Conservation (phyloP, 2,329 filamentous ascomycete genomes). For the Blumeria graminis region DNA sequence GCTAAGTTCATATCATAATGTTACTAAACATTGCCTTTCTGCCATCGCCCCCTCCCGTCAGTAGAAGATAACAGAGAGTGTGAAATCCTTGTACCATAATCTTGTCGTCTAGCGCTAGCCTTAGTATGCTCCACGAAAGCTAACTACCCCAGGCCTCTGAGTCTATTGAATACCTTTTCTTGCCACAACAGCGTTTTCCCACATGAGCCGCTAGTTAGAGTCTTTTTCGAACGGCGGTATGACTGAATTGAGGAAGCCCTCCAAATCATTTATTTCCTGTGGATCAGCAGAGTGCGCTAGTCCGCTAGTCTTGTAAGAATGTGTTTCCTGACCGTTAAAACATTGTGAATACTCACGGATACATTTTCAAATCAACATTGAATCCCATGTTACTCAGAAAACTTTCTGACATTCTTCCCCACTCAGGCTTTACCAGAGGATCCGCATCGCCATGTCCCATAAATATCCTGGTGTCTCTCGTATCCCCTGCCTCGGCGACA, state of each 20-base stretch:
- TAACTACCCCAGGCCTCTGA: too few species aligned
- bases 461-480: constrained; percentile 60
- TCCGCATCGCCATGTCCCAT: constrained; percentile 75
- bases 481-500: constrained; percentile 30
- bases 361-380: constrained; percentile 52
- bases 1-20: too few species aligned
- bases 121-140: too few species aligned
- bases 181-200: too few species aligned
- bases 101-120: too few species aligned
- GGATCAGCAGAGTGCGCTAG: constrained; percentile 55
- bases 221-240: constrained; percentile 20
- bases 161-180: too few species aligned
- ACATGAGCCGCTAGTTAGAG: too few species aligned
- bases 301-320: constrained; percentile 21
- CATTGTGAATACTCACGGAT: constrained; percentile 29
- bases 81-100: too few species aligned
- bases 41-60: too few species aligned
- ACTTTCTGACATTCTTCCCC: constrained; percentile 43
- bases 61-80: too few species aligned
- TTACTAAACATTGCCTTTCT: too few species aligned
- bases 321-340: not conserved
- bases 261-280: constrained; percentile 62
- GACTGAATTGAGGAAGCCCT: constrained; percentile 26
- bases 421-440: constrained; percentile 41
- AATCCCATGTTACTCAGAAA: constrained; percentile 44